phyloP scores from a whole-genome alignment of 116 monocot species.

The Cymodocea nodosa region DNA sequence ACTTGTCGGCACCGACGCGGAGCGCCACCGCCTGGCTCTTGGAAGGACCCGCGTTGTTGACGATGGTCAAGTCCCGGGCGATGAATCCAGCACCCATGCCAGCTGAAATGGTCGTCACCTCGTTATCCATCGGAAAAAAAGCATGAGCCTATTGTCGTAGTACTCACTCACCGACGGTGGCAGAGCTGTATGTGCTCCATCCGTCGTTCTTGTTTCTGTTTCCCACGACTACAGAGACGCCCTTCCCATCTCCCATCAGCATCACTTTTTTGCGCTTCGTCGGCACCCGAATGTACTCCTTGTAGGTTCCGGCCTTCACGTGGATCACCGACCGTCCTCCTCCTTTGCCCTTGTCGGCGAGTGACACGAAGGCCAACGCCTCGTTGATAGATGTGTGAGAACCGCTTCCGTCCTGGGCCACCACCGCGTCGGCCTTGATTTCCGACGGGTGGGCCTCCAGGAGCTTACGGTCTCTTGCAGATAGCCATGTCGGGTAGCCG shows the following conservation, averaged over 20 bases:
- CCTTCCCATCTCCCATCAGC: slow-evolving; percentile 58
- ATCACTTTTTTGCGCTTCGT: slow-evolving; percentile 53
- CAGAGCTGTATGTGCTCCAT: slow-evolving; percentile 40
- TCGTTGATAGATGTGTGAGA: slow-evolving; percentile 41
- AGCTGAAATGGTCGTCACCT: slow-evolving; percentile 8
- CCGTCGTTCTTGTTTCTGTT: slow-evolving; percentile 21
- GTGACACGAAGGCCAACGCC: slow-evolving; percentile 42
- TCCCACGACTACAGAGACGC: slow-evolving; percentile 34
- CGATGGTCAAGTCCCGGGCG: slow-evolving; percentile 34
- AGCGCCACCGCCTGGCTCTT: slow-evolving; percentile 51
- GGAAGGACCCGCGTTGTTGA: slow-evolving; percentile 36
- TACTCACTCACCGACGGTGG: slow-evolving; percentile 52
- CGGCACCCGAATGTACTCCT: slow-evolving; percentile 26
- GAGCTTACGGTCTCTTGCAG: slow-evolving; percentile 26
- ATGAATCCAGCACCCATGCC: slow-evolving; percentile 43
- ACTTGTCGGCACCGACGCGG: slow-evolving; percentile 21
- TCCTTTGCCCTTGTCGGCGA: slow-evolving; percentile 17
- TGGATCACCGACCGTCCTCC: slow-evolving; percentile 42
- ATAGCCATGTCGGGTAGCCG: slow-evolving; percentile 32
- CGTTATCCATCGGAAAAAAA: too few relatives aligned
- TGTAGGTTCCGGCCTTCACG: slow-evolving; percentile 42
- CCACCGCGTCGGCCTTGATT: slow-evolving; percentile 44
- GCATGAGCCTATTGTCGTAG: not conserved
- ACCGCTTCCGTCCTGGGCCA: slow-evolving; percentile 51
- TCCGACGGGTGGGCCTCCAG: slow-evolving; percentile 26